Percentiles rank a stretch among this genome's conserved stretches.
Evolutionary conservation across 495 filamentous ascomycete genomes (phyloP).

Genomic region (Lepidopterella palustris): DNA sequence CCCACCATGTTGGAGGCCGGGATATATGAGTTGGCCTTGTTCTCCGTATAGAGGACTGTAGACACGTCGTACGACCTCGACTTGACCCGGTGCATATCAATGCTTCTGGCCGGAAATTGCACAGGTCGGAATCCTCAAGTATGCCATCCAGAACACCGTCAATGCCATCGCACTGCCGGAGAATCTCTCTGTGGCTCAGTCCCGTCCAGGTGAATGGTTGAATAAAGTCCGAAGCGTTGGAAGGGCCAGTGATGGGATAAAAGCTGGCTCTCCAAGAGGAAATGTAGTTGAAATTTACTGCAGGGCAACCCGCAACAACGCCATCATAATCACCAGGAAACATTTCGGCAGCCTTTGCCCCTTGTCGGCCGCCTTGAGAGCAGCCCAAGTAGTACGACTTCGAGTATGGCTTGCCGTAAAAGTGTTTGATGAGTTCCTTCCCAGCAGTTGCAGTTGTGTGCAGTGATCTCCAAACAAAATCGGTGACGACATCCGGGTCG

Average conservation of each 20-base stretch:
- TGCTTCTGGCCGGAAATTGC: constrained; percentile 19
- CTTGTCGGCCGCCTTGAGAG: constrained; percentile 50
- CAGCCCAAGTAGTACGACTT: constrained; percentile 52
- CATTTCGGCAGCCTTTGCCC: constrained; percentile 44
- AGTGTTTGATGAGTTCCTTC: constrained; percentile 43
- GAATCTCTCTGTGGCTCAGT: constrained; percentile 22
- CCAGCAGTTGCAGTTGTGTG: constrained; percentile 41
- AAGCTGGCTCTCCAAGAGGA: constrained; percentile 50
- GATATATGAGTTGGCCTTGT: constrained; percentile 26
- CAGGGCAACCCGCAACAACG: constrained; percentile 37
- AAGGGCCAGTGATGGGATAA: constrained; percentile 43
- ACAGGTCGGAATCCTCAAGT: constrained; percentile 27
- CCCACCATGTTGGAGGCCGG: constrained; percentile 24
- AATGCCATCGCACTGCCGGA: constrained; percentile 31
- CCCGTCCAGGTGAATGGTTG: constrained; percentile 17
- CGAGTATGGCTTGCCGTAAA: constrained; percentile 41
- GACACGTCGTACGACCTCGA: neutral
- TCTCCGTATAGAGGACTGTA: neutral
- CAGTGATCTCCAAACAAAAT: constrained; percentile 43
- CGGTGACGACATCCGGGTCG: constrained; percentile 45
- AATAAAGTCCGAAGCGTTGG: constrained; percentile 17
- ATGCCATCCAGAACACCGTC: constrained; percentile 32
- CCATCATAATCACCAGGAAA: constrained; percentile 46
- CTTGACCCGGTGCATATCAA: constrained; percentile 18
- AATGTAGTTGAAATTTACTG: constrained; percentile 42